Percentiles rank a stretch among this genome's conserved stretches.
These are phyloP conservation scores for Odontarrhena argentea DNA, from an alignment of 345 rosid genomes.

Conservation along the genomic window DNA sequence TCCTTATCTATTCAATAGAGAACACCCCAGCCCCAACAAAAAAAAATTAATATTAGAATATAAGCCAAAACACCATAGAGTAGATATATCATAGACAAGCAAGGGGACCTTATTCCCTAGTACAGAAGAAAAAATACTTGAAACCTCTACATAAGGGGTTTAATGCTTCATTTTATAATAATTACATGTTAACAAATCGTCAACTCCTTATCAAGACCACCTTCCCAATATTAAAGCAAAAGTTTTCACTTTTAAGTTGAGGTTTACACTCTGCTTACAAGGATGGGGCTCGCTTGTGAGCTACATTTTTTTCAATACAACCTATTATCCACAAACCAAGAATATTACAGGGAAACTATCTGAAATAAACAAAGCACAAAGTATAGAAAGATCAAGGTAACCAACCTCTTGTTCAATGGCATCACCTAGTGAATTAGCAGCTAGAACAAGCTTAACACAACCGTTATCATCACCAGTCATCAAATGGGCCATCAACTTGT, in stretches of 20 bases:
- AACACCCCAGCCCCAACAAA: not conserved
- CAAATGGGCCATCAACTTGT: conserved; percentile 69
- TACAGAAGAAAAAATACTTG: conserved; percentile 14
- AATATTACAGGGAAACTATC: not conserved
- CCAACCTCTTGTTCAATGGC: conserved; percentile 96
- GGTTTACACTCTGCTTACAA: conserved; percentile 13
- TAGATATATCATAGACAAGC: conserved; percentile 17
- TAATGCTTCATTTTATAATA: conserved; percentile 6
- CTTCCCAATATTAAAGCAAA: conserved; percentile 4
- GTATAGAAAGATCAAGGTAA: conserved; percentile 22
- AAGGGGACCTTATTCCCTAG: conserved; percentile 9
- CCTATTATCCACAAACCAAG: not conserved
- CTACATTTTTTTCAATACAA: conserved; percentile 5
- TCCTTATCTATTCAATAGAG: conserved; percentile 58
- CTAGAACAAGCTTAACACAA: conserved; percentile 66
- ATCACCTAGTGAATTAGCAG: conserved; percentile 76
- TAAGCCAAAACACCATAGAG: conserved; percentile 22
- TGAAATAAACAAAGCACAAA: conserved; percentile 22
- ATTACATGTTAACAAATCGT: conserved; percentile 7
- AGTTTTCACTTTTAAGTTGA: not conserved
- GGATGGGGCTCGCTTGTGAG: conserved; percentile 2
- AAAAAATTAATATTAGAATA: not conserved
- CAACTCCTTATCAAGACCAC: conserved; percentile 11
- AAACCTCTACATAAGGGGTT: conserved; percentile 4
- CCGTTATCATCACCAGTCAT: conserved; percentile 87